Conservation (phyloP, 192 early-diverging fungal species). For the Gaertneriomyces semiglobifer region DNA sequence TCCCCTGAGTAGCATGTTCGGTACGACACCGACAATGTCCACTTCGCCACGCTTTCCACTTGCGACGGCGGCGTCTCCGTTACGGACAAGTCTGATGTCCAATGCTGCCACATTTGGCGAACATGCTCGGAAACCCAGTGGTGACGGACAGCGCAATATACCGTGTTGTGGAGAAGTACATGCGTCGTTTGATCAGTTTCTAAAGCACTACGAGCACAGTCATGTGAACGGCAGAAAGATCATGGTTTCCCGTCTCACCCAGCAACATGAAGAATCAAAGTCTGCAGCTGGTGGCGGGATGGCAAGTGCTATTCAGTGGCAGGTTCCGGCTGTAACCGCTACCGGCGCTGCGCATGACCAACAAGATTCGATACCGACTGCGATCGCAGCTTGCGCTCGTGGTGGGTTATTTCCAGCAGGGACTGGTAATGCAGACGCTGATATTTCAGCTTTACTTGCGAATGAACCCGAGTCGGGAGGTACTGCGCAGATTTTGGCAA, state of each 20-base stretch:
- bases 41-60: too few relatives aligned
- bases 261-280: neutral
- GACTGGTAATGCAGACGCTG: slow-evolving; percentile 28
- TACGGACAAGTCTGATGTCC: too few relatives aligned
- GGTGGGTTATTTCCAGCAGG: slow-evolving; percentile 25
- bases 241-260: neutral
- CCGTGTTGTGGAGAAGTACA: slow-evolving; percentile 22
- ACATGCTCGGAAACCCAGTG: too few relatives aligned
- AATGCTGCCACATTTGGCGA: too few relatives aligned
- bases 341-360: neutral
- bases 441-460: slow-evolving; percentile 32
- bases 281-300: neutral
- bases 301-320: neutral
- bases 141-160: slow-evolving; percentile 5
- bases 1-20: too few relatives aligned
- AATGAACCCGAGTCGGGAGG: slow-evolving; percentile 17
- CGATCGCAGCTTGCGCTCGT: neutral
- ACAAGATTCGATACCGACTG: slow-evolving; percentile 6
- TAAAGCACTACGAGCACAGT: slow-evolving; percentile 18
- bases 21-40: too few relatives aligned
- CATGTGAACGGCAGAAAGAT: slow-evolving; percentile 2
- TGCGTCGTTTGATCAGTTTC: slow-evolving; percentile 19
- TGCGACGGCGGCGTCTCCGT: too few relatives aligned
- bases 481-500: slow-evolving; percentile 25
- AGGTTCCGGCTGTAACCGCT: neutral